Percentiles rank a stretch among this genome's conserved stretches.
Evolutionary conservation across 139 green algal species (phyloP).

Genomic region (Choricystis sp.): DNA sequence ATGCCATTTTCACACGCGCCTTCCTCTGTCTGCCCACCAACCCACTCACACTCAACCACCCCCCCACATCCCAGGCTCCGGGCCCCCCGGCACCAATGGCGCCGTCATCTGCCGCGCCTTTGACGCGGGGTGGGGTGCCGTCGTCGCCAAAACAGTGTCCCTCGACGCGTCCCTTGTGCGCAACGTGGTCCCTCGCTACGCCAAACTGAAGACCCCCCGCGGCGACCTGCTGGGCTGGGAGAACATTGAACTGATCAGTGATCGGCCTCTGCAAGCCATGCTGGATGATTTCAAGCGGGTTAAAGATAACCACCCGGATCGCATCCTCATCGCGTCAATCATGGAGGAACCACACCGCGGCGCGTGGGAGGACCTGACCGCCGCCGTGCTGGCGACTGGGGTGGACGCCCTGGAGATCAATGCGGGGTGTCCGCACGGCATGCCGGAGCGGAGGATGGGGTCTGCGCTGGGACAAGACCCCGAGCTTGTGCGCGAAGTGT

Average conservation of each 20-base stretch:
- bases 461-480: constrained; percentile 51
- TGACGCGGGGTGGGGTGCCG: constrained; percentile 93
- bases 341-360: constrained; percentile 83
- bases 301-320: constrained; percentile 82
- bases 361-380: constrained; percentile 90
- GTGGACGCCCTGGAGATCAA: constrained; percentile 97
- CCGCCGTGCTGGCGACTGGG: constrained; percentile 59
- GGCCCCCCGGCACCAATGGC: constrained; percentile 86
- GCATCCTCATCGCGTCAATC: constrained; percentile 78
- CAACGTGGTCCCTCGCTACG: constrained; percentile 92
- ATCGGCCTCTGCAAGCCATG: constrained; percentile 86
- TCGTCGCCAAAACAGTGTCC: constrained; percentile 90
- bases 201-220: constrained; percentile 50
- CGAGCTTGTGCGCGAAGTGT: constrained; percentile 58
- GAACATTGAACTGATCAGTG: constrained; percentile 91
- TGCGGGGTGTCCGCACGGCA: constrained; percentile 75
- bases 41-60: not conserved
- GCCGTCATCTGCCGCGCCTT: constrained; percentile 72
- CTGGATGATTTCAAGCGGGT: constrained; percentile 76
- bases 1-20: not conserved
- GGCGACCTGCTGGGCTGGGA: constrained; percentile 83
- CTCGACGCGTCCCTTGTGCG: constrained; percentile 69
- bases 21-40: not conserved
- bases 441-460: constrained; percentile 80
- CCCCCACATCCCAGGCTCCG: not conserved